Base-by-base conservation (phyloP, 1,139 yeast species). In the Zygosaccharomyces pseudobailii region DNA sequence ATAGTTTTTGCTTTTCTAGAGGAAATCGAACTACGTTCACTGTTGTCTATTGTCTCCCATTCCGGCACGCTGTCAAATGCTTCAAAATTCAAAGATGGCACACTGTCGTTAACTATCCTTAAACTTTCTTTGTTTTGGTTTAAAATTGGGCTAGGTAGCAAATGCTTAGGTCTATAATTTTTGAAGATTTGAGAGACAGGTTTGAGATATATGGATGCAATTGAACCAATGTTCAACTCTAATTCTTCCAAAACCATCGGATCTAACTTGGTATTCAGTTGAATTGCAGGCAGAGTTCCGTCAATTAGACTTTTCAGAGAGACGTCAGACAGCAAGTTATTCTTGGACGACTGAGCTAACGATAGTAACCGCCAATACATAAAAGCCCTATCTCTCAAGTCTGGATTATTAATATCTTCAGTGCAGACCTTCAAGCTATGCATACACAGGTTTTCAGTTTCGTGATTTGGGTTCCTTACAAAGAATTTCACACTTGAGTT, bases 291-390 rank as follows among this genome's bases (percentile, higher is more conserved):
- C 36, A 80, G 63, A 1, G 72, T 70, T 22, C 81, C 80, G 55
- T 82, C 73, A 6, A 88, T 74, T 17, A 89, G 74, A 40, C 74
- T 73, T 54, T 78, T 77, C 5, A 58, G 39, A 4, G 51, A 49
- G 19, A 59, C 62, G 34, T 50, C 45, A 10, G 54, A 50, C n/a
- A 60, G 31, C 6, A 43, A 28, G 6, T 48, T 36, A 17, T 40
- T 43, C 17, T 43, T 34, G 4, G 43, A 19, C 19, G 59, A 45
- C 25, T 52, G 58, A 0, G 70, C 65, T 0, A 81, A 63, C 0
- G 94, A 79, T 6, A 90, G 69, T 25, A 89, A 65, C 46, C 96
- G 73, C 95, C 95, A 87, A 65, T 90, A 90, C 69, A 88, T 81
- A 61, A 73, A 85, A 0, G 94, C 96, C 40, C 96, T 70, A 55